These are phyloP conservation scores for Schwanniomyces sp. DNA, from an alignment of 805 yeast species.

Conservation along the genomic window DNA sequence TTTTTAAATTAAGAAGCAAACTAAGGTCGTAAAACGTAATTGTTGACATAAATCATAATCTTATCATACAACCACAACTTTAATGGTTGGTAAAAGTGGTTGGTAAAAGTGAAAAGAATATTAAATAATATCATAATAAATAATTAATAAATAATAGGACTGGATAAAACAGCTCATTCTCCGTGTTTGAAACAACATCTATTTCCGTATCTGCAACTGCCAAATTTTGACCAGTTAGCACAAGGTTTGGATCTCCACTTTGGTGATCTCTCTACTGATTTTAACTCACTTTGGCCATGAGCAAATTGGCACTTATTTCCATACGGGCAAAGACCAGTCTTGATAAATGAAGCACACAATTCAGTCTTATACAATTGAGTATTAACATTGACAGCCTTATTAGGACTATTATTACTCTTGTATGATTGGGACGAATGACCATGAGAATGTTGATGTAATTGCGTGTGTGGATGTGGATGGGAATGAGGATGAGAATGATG, in stretches of 20 bases:
- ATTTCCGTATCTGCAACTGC: conserved; percentile 84
- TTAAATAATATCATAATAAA: conserved; percentile 1
- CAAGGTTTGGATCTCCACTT: conserved; percentile 93
- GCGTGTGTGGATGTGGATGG: not conserved
- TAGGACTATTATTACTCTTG: not conserved
- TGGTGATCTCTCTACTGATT: conserved; percentile 66
- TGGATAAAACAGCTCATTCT: not conserved
- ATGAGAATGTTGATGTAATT: not conserved
- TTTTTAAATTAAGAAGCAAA: conserved; percentile 1
- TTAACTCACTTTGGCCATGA: conserved; percentile 79
- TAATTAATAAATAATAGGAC: not conserved
- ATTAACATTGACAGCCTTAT: conserved; percentile 30
- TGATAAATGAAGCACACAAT: conserved; percentile 75
- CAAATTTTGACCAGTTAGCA: conserved; percentile 80
- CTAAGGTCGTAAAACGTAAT: not conserved
- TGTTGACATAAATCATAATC: not conserved
- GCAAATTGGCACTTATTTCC: conserved; percentile 94
- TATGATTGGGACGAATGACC: not conserved
- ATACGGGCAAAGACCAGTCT: conserved; percentile 73
- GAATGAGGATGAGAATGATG: too few species aligned
- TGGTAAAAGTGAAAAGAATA: not conserved
- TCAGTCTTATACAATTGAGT: conserved; percentile 87
- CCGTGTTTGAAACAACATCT: conserved; percentile 92
- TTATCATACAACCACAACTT: not conserved
- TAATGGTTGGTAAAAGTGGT: not conserved